Conservation (phyloP, 2,329 filamentous ascomycete genomes). For the Xylariaceae sp. region DNA sequence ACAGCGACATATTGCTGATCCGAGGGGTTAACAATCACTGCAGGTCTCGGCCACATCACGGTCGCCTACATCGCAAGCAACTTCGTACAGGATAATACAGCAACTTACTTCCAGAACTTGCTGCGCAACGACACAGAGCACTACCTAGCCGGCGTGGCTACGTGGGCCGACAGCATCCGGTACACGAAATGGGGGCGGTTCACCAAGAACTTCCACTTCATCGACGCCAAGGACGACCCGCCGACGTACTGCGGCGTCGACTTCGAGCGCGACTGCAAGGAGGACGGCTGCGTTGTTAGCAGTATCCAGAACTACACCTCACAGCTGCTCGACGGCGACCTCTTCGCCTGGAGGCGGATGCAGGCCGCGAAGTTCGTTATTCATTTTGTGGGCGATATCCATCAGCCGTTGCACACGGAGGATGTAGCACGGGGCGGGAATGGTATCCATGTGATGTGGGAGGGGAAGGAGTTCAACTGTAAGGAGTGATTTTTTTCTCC, state of each 20-base stretch:
- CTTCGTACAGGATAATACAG: slow-evolving; percentile 55
- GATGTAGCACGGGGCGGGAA: slow-evolving; percentile 64
- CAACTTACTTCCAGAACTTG: slow-evolving; percentile 53
- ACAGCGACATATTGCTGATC: slow-evolving; percentile 8
- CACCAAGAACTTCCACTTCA: slow-evolving; percentile 63
- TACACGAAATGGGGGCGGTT: slow-evolving; percentile 62
- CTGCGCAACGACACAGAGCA: slow-evolving; percentile 51
- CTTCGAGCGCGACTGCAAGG: slow-evolving; percentile 60
- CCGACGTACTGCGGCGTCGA: slow-evolving; percentile 56
- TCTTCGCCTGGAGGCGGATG: slow-evolving; percentile 44
- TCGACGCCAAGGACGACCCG: slow-evolving; percentile 63
- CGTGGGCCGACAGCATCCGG: slow-evolving; percentile 64
- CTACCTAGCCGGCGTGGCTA: slow-evolving; percentile 60
- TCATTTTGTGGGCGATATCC: slow-evolving; percentile 67
- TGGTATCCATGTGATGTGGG: slow-evolving; percentile 60
- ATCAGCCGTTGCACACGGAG: slow-evolving; percentile 65
- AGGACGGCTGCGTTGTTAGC: slow-evolving; percentile 58
- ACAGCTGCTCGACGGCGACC: slow-evolving; percentile 44
- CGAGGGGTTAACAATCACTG: too few relatives aligned
- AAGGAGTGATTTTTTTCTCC: slow-evolving; percentile 7
- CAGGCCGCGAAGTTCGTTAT: slow-evolving; percentile 64
- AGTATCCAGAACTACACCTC: slow-evolving; percentile 59
- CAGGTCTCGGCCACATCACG: slow-evolving; percentile 62
- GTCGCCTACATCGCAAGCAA: slow-evolving; percentile 60
- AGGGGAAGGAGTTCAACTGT: slow-evolving; percentile 52